Conservation (phyloP, 805 yeast species). For the Candida lessepsii region DNA sequence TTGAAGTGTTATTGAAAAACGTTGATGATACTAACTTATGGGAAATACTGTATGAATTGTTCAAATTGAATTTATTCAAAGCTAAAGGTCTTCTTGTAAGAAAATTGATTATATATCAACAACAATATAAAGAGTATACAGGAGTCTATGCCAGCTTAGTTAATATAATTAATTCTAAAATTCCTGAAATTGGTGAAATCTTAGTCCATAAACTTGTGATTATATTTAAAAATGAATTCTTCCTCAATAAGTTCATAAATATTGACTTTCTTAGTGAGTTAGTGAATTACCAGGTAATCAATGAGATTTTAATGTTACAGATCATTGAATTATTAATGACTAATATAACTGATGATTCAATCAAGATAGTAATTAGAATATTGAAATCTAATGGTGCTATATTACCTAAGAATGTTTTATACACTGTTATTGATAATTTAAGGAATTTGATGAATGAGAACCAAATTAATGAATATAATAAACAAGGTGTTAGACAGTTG, state of each 20-base stretch:
- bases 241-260: constrained; percentile 44
- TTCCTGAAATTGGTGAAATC: constrained; percentile 68
- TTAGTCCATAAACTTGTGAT: constrained; percentile 52
- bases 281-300: constrained; percentile 56
- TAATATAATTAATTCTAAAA: constrained; percentile 59
- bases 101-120: constrained; percentile 30
- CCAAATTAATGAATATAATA: constrained; percentile 40
- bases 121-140: constrained; percentile 37
- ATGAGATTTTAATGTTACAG: constrained; percentile 32
- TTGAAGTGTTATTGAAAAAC: constrained; percentile 50
- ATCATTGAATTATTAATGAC: constrained; percentile 33
- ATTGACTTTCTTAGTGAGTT: constrained; percentile 59
- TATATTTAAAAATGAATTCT: constrained; percentile 56
- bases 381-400: constrained; percentile 52
- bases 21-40: constrained; percentile 48
- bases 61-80: constrained; percentile 55
- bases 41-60: constrained; percentile 47
- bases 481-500: constrained; percentile 48
- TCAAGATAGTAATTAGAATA: constrained; percentile 53
- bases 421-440: constrained; percentile 57
- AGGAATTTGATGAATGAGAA: constrained; percentile 59
- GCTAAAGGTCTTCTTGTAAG: constrained; percentile 64
- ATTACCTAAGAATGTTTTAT: constrained; percentile 47
- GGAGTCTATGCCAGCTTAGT: constrained; percentile 57
- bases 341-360: constrained; percentile 52